These are phyloP conservation scores for Cucumis cinereus DNA, from an alignment of 306 rosid genomes.

Conservation along the genomic window DNA sequence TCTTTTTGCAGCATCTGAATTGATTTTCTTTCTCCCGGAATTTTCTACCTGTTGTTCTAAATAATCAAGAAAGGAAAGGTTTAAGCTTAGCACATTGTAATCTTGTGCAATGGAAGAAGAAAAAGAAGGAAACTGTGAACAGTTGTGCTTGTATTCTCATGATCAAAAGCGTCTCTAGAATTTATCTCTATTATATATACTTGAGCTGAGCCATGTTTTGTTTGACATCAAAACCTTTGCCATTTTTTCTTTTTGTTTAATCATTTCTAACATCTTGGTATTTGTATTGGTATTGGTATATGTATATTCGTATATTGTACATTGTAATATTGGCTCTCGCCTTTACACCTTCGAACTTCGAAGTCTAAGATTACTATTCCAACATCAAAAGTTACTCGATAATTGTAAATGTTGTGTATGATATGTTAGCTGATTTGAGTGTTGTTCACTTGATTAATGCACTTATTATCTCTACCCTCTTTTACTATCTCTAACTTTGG, in stretches of 20 bases:
- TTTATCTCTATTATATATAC: neutral
- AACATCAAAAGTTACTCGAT: neutral
- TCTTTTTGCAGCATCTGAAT: slow-evolving; percentile 1
- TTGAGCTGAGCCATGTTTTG: neutral
- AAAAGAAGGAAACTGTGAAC: slow-evolving; percentile 7
- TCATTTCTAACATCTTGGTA: neutral
- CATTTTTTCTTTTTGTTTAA: neutral
- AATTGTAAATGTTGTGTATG: neutral
- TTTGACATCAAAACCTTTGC: neutral
- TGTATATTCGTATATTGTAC: neutral
- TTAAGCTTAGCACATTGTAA: neutral
- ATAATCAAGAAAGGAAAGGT: slow-evolving; percentile 1
- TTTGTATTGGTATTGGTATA: neutral
- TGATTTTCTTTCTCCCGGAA: neutral
- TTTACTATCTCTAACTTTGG: no score
- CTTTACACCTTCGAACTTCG: neutral
- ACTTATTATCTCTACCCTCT: no score
- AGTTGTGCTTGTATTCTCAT: neutral
- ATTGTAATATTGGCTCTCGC: neutral
- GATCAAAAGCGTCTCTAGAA: neutral
- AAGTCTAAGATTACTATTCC: neutral
- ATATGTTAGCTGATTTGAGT: neutral
- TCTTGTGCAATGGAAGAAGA: slow-evolving; percentile 5
- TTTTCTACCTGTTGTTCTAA: neutral
- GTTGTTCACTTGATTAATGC: neutral